Evolutionary conservation across 2,329 filamentous ascomycete genomes (phyloP).

Genomic region (Capronia coronata): DNA sequence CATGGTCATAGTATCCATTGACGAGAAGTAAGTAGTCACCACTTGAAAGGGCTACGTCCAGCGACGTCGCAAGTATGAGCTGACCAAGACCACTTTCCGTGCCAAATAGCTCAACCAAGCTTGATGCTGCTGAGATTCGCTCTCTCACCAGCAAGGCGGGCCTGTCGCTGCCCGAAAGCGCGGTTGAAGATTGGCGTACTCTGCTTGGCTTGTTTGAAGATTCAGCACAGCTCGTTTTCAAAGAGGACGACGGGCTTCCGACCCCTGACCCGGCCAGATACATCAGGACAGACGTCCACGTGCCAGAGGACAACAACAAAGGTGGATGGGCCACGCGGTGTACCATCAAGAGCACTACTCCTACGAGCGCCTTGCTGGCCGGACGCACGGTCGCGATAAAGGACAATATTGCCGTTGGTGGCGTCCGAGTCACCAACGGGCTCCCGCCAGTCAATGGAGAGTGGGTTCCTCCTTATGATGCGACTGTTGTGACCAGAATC

Average conservation of each 20-base stretch:
- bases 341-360: conserved; percentile 1
- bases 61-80: too few relatives aligned
- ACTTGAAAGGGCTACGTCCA: too few relatives aligned
- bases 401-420: conserved; percentile 45
- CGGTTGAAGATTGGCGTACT: conserved; percentile 3
- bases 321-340: conserved; percentile 7
- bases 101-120: neutral
- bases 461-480: conserved; percentile 39
- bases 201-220: conserved; percentile 3
- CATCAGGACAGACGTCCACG: conserved; percentile 1
- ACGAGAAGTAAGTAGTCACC: too few relatives aligned
- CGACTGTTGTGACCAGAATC: conserved; percentile 41
- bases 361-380: neutral
- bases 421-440: conserved; percentile 41
- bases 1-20: too few relatives aligned
- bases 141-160: neutral
- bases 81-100: too few relatives aligned
- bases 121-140: conserved; percentile 5
- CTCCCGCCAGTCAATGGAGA: conserved; percentile 36
- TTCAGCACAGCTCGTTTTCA: neutral
- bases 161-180: conserved; percentile 1
- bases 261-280: neutral
- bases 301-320: conserved; percentile 3
- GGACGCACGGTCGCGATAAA: conserved; percentile 26
- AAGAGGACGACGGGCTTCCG: conserved; percentile 3